Conservation (phyloP, 2,329 filamentous ascomycete genomes). For the Calonectria multiphialidica region DNA sequence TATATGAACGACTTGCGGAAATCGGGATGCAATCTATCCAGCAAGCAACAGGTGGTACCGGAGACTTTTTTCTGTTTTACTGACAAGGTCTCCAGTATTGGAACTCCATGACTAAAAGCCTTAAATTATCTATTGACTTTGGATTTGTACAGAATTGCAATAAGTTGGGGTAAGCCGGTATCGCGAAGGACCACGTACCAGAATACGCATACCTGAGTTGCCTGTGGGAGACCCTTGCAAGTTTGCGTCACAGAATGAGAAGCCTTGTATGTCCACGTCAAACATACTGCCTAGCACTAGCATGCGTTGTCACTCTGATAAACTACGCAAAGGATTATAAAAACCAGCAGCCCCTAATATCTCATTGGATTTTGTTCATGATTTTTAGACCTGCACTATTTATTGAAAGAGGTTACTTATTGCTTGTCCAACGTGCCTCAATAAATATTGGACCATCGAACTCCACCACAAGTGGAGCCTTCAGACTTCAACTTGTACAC, state of each 20-base stretch:
- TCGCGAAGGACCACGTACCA: not conserved
- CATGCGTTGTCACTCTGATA: no score
- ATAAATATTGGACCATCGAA: not conserved
- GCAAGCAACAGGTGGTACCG: no score
- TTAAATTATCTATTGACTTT: no score
- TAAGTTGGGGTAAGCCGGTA: not conserved
- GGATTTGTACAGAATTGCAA: no score
- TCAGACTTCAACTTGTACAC: not conserved
- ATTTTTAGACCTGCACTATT: not conserved
- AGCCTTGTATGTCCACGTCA: not conserved
- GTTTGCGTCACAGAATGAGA: not conserved
- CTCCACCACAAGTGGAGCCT: not conserved
- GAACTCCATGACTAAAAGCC: no score
- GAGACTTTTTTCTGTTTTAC: no score
- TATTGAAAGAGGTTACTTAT: no score
- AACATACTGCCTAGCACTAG: not conserved
- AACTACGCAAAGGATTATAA: not conserved
- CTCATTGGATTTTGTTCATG: no score
- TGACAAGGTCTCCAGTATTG: no score
- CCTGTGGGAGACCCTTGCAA: not conserved
- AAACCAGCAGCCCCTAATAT: not conserved
- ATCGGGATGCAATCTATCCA: no score
- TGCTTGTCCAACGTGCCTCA: not conserved
- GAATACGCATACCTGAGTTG: not conserved
- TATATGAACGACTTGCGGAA: no score